Evolutionary conservation across 2,329 filamentous ascomycete species (phyloP).

Genomic region (Hyphodiscus sp.): DNA sequence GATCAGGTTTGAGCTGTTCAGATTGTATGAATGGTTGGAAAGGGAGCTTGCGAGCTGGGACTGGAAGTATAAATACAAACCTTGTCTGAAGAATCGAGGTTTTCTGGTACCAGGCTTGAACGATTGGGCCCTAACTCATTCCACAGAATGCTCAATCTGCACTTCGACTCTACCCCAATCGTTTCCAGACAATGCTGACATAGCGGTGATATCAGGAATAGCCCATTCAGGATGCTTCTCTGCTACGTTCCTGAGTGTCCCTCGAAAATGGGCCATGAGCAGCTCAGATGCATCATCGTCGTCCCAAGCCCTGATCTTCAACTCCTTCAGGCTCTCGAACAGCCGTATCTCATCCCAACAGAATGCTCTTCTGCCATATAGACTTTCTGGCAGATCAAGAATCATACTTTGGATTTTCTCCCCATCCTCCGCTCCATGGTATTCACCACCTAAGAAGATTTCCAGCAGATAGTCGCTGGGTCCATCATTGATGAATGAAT

Average conservation of each 20-base stretch:
- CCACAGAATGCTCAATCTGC: background rate
- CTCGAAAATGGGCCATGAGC: slow-evolving; percentile 6
- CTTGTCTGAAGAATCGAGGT: too few species aligned
- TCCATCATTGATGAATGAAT: background rate
- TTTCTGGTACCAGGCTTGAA: too few species aligned
- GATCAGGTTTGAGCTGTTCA: background rate
- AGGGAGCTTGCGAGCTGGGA: too few species aligned
- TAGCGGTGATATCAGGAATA: slow-evolving; percentile 6
- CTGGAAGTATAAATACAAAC: too few species aligned
- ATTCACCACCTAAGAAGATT: slow-evolving; percentile 15
- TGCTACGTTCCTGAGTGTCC: slow-evolving; percentile 3
- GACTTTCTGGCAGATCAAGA: slow-evolving; percentile 10
- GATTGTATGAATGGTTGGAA: too few species aligned
- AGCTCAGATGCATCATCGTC: slow-evolving; percentile 2
- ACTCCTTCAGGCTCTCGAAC: slow-evolving; percentile 11
- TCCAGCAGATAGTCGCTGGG: slow-evolving; percentile 10
- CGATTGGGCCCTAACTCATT: background rate
- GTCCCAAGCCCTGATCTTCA: slow-evolving; percentile 15
- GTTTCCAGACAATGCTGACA: slow-evolving; percentile 3
- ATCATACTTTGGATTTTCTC: slow-evolving; percentile 16
- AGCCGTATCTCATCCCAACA: slow-evolving; percentile 17
- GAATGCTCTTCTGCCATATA: slow-evolving; percentile 14
- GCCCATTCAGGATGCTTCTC: slow-evolving; percentile 10
- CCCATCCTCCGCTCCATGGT: slow-evolving; percentile 8
- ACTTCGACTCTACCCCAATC: slow-evolving; percentile 6